Evolutionary conservation across 257 asterid species (phyloP).

Genomic region (Nicotiana sylvestris): DNA sequence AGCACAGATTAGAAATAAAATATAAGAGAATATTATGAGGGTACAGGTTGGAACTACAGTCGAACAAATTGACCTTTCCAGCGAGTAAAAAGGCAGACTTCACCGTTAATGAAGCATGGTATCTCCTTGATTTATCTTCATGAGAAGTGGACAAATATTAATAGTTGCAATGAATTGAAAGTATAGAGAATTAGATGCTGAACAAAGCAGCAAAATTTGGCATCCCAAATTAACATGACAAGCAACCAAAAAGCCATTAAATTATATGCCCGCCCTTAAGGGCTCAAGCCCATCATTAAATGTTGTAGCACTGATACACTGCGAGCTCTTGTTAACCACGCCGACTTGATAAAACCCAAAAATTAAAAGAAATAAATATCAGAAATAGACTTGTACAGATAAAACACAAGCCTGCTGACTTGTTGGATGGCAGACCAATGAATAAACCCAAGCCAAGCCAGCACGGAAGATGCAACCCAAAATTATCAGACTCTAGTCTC

Average conservation of each 20-base stretch:
- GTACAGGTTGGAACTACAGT: too few relatives aligned
- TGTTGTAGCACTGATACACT: neutral
- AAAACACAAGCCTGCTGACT: slow-evolving; percentile 19
- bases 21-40: neutral
- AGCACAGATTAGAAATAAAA: neutral
- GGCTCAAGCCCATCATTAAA: neutral
- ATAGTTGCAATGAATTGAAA: neutral
- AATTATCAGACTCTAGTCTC: slow-evolving; percentile 50
- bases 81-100: neutral
- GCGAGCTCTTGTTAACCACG: slow-evolving; percentile 1
- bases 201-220: neutral
- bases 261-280: slow-evolving; percentile 1
- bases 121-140: neutral
- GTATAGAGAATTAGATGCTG: neutral
- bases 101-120: neutral
- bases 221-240: neutral
- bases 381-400: slow-evolving; percentile 15
- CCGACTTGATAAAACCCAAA: slow-evolving; percentile 1
- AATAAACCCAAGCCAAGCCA: slow-evolving; percentile 19
- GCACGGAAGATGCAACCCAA: slow-evolving; percentile 14
- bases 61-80: too few relatives aligned
- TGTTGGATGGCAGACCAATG: slow-evolving; percentile 10
- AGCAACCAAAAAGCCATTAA: neutral
- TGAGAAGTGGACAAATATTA: neutral
- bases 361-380: neutral